These are phyloP conservation scores for Plasmodium vivax DNA, from an alignment of 169 alveolate species.

Conservation along the genomic window DNA sequence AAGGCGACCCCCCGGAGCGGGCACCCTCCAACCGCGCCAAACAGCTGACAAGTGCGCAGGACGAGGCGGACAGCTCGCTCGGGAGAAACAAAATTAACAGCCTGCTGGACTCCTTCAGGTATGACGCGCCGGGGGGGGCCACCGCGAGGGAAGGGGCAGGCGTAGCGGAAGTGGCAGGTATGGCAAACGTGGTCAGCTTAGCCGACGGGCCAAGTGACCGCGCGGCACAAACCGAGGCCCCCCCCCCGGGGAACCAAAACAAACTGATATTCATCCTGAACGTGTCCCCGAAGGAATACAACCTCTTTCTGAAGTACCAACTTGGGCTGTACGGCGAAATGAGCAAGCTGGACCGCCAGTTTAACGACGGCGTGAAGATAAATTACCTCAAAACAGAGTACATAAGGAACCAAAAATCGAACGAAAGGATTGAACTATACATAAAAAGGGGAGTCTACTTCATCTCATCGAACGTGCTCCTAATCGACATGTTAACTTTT, in stretches of 20 bases:
- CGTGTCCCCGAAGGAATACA: slow-evolving; percentile 68
- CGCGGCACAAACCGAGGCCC: not conserved
- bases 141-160: not conserved
- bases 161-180: not conserved
- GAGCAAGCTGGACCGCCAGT: slow-evolving; percentile 23
- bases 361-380: slow-evolving; percentile 32
- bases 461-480: slow-evolving; percentile 56
- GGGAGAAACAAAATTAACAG: not conserved
- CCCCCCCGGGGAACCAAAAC: not conserved
- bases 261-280: slow-evolving; percentile 67
- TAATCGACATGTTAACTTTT: slow-evolving; percentile 69
- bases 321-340: slow-evolving; percentile 17
- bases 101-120: not conserved
- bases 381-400: slow-evolving; percentile 67
- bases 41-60: not conserved
- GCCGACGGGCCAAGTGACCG: not conserved
- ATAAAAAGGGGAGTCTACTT: slow-evolving; percentile 69
- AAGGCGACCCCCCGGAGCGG: not conserved
- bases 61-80: not conserved
- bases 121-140: not conserved
- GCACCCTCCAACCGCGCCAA: not conserved
- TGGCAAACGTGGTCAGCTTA: no score
- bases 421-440: slow-evolving; percentile 66
- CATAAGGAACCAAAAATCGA: slow-evolving; percentile 57
- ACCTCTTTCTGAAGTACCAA: slow-evolving; percentile 54